phyloP scores from a whole-genome alignment of 257 asterid genomes.

The Salvia hispanica region DNA sequence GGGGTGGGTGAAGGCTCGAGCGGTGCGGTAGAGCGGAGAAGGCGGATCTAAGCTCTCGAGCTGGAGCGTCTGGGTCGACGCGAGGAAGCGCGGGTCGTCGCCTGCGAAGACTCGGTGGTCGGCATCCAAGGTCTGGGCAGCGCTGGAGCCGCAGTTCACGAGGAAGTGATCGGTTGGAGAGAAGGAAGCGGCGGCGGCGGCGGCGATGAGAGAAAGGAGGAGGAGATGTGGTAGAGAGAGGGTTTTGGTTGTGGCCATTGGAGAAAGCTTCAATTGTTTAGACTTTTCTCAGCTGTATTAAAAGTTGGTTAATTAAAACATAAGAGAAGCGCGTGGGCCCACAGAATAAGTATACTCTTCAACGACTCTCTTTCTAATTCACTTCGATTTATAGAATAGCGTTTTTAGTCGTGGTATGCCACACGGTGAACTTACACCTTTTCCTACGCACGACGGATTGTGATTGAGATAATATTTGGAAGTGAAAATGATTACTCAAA shows the following conservation, averaged over 20 bases:
- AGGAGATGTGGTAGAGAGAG: slow-evolving; percentile 30
- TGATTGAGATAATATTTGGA: too few species aligned
- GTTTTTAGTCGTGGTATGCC: too few species aligned
- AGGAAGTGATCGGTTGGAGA: slow-evolving; percentile 67
- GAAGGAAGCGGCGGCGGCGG: slow-evolving; percentile 45
- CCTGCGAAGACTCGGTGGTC: slow-evolving; percentile 66
- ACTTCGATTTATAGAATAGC: too few species aligned
- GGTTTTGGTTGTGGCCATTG: slow-evolving; percentile 43
- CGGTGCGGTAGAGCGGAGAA: slow-evolving; percentile 65
- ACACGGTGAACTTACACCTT: too few species aligned
- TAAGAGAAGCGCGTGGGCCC: slow-evolving; percentile 35
- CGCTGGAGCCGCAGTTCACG: slow-evolving; percentile 66
- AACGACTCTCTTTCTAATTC: too few species aligned
- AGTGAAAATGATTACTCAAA: too few species aligned
- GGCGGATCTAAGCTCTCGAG: slow-evolving; percentile 35
- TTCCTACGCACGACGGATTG: too few species aligned
- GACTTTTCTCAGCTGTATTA: slow-evolving; percentile 7
- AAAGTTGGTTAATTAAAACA: background rate
- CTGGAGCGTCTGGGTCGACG: slow-evolving; percentile 43
- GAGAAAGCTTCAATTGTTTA: slow-evolving; percentile 23
- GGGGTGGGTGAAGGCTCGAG: slow-evolving; percentile 68
- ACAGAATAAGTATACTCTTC: background rate
- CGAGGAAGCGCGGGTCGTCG: slow-evolving; percentile 47
- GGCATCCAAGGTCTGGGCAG: slow-evolving; percentile 45
- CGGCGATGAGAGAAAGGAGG: slow-evolving; percentile 39